Evolutionary conservation across 1,284 basidiomycete genomes (phyloP).

Genomic region (Melampsora larici-populina): DNA sequence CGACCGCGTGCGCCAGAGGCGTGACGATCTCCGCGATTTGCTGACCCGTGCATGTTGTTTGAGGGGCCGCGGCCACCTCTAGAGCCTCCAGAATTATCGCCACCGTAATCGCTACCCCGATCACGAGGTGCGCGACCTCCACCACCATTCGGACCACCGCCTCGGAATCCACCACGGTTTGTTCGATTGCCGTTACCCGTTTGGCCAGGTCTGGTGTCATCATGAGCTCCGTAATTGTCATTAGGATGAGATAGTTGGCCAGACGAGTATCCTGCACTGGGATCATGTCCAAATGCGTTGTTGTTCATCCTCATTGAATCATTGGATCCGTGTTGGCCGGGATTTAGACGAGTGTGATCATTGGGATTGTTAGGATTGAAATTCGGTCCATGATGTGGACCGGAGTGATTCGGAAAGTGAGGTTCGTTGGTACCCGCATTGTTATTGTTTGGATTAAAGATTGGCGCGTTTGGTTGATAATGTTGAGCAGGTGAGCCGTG

Average conservation of each 20-base stretch:
- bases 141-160: not conserved
- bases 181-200: slow-evolving; percentile 14
- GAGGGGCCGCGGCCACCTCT: not conserved
- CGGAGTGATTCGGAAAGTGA: slow-evolving; percentile 8
- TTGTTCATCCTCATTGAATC: slow-evolving; percentile 5
- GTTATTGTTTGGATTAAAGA: not conserved
- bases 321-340: slow-evolving; percentile 1
- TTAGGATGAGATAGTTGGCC: not conserved
- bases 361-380: slow-evolving; percentile 11
- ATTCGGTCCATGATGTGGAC: slow-evolving; percentile 3
- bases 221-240: slow-evolving; percentile 10
- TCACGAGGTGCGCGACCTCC: slow-evolving; percentile 18
- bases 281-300: not conserved
- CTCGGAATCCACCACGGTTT: slow-evolving; percentile 20
- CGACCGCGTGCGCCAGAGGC: slow-evolving; percentile 7
- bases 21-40: slow-evolving; percentile 8
- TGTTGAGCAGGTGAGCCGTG: not conserved
- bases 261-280: not conserved
- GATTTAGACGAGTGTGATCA: not conserved
- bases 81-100: not conserved
- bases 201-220: not conserved
- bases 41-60: not conserved
- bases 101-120: slow-evolving; percentile 6
- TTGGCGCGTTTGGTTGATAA: not conserved
- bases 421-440: not conserved